Percentiles rank a stretch among this genome's conserved stretches.
These are phyloP conservation scores for Trichaptum fuscoviolaceum DNA, from an alignment of 768 basidiomycete genomes.

Conservation along the genomic window DNA sequence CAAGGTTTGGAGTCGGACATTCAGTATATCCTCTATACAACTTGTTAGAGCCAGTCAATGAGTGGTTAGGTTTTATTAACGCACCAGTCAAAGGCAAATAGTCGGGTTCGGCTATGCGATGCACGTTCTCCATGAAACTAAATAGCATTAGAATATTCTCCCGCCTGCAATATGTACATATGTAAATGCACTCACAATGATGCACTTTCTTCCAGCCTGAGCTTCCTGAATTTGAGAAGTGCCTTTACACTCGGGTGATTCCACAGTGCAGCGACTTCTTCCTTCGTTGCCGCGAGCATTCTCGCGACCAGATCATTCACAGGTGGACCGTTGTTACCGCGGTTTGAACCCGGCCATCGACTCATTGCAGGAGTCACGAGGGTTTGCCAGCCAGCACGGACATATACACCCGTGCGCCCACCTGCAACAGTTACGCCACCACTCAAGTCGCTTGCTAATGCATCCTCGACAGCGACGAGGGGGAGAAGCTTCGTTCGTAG, in stretches of 20 bases:
- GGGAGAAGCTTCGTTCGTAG: conserved; percentile 56
- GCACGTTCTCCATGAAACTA: conserved; percentile 66
- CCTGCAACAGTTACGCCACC: conserved; percentile 58
- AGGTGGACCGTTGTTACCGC: conserved; percentile 23
- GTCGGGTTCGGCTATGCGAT: conserved; percentile 60
- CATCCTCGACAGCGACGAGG: conserved; percentile 60
- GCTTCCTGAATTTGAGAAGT: conserved; percentile 49
- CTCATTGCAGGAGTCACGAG: conserved; percentile 38
- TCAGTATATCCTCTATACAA: conserved; percentile 63
- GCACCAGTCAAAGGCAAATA: conserved; percentile 69
- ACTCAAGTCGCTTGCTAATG: conserved; percentile 62
- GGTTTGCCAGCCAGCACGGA: conserved; percentile 70
- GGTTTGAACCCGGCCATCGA: conserved; percentile 35
- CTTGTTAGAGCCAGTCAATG: not conserved
- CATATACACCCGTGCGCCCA: conserved; percentile 57
- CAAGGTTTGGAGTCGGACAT: conserved; percentile 74
- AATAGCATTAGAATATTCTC: conserved; percentile 7
- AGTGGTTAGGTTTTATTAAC: conserved; percentile 11
- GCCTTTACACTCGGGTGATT: conserved; percentile 57
- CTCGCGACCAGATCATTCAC: conserved; percentile 46
- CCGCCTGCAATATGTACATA: conserved; percentile 9
- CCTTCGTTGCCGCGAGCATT: conserved; percentile 42
- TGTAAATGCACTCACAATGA: conserved; percentile 50
- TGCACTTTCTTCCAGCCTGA: conserved; percentile 71
- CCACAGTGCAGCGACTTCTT: conserved; percentile 64